A percentile compares a stretch with the other conserved stretches of the same genome.
These are phyloP conservation scores for Pythium guiyangense DNA, from an alignment of 352 stramenopile genomes.

Conservation along the genomic window DNA sequence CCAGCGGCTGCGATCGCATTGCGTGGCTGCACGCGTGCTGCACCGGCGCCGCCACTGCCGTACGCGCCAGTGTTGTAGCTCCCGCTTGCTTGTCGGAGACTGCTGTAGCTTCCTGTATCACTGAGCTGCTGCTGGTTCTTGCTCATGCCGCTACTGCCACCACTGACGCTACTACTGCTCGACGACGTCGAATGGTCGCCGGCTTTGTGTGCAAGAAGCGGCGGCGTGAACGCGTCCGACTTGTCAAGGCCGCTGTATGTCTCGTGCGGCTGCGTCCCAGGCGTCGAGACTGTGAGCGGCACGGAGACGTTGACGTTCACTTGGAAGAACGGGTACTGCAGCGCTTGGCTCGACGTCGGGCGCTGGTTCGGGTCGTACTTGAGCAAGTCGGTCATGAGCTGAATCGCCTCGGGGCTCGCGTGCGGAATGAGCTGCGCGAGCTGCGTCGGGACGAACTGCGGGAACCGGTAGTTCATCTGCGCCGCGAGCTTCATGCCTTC, in stretches of 20 bases:
- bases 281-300: conserved; percentile 67
- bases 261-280: conserved; percentile 45
- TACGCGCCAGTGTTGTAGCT: conserved; percentile 19
- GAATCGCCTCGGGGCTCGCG: conserved; percentile 85
- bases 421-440: conserved; percentile 89
- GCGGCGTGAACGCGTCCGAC: conserved; percentile 47
- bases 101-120: conserved; percentile 31
- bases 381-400: conserved; percentile 91
- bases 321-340: conserved; percentile 96
- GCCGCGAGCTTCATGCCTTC: conserved; percentile 94
- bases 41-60: conserved; percentile 5
- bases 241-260: conserved; percentile 26
- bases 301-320: conserved; percentile 75
- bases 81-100: background rate
- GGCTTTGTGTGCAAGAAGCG: conserved; percentile 26
- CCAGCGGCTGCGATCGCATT: conserved; percentile 70
- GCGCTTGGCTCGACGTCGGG: conserved; percentile 89
- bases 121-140: conserved; percentile 56
- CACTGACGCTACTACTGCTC: conserved; percentile 39
- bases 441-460: conserved; percentile 90
- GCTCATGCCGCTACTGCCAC: conserved; percentile 22
- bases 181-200: conserved; percentile 29
- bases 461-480: conserved; percentile 96
- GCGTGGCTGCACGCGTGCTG: conserved; percentile 42
- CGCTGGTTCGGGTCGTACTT: conserved; percentile 92